Percentiles rank a stretch among this genome's conserved stretches.
These are phyloP conservation scores for Thielaviopsis euricoi DNA, from an alignment of 2,329 filamentous ascomycete species.

Conservation along the genomic window DNA sequence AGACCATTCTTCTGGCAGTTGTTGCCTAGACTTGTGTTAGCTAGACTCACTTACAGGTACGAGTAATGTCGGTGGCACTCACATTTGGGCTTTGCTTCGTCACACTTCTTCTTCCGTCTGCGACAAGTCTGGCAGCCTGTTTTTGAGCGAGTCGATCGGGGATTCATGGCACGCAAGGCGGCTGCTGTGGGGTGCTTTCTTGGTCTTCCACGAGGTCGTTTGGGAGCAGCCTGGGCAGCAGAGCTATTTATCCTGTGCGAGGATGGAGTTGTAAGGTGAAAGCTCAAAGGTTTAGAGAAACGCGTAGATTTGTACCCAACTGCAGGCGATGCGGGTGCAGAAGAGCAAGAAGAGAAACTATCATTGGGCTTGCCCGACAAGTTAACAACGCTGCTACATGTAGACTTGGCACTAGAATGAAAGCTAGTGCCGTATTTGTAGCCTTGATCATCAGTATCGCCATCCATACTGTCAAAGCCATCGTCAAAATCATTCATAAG, in stretches of 20 bases:
- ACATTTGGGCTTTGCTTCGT: conserved; percentile 52
- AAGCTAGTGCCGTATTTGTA: not conserved
- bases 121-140: conserved; percentile 53
- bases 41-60: not conserved
- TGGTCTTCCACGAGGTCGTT: conserved; percentile 61
- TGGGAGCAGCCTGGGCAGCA: conserved; percentile 25
- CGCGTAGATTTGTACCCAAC: no score
- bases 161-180: conserved; percentile 41
- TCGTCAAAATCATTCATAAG: not conserved
- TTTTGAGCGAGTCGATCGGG: conserved; percentile 54
- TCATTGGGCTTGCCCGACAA: not conserved
- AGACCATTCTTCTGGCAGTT: conserved; percentile 92
- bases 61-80: conserved; percentile 20
- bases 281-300: not conserved
- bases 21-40: conserved; percentile 35
- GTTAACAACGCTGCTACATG: not conserved
- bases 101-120: conserved; percentile 57
- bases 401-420: not conserved
- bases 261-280: not conserved
- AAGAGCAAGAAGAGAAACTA: not conserved
- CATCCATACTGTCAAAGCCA: not conserved
- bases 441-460: not conserved
- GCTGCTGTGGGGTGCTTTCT: conserved; percentile 60
- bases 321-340: not conserved
- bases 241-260: not conserved